Conservation (phyloP, 2,329 filamentous ascomycete species). For the Blastomyces percursus region DNA sequence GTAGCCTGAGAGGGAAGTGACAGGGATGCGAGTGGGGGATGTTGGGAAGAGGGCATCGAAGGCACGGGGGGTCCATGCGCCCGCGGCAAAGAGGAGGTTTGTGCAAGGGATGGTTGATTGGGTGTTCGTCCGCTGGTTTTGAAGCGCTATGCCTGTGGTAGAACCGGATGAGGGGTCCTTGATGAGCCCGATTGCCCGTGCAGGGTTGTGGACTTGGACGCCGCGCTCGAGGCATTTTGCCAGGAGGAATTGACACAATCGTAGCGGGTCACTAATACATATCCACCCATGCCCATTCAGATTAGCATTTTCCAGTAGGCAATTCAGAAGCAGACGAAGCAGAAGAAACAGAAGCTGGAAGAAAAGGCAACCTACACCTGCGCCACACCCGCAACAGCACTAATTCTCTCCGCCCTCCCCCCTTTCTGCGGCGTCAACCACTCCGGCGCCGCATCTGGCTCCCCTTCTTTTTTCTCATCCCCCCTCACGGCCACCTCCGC, state of each 20-base stretch:
- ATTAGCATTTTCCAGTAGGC: neutral
- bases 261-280: conserved; percentile 49
- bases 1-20: conserved; percentile 57
- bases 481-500: conserved; percentile 40
- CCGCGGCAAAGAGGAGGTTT: conserved; percentile 55
- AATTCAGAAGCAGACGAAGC: neutral
- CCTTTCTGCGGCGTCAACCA: conserved; percentile 51
- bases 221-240: conserved; percentile 46
- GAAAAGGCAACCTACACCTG: conserved; percentile 45
- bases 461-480: conserved; percentile 25
- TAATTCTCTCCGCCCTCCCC: conserved; percentile 51
- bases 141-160: conserved; percentile 44
- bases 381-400: conserved; percentile 49
- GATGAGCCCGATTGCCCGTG: conserved; percentile 43
- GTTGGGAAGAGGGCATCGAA: conserved; percentile 54
- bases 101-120: conserved; percentile 45
- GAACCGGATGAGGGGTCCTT: conserved; percentile 39
- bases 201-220: conserved; percentile 56
- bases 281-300: neutral
- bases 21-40: conserved; percentile 43
- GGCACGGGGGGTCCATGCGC: conserved; percentile 60
- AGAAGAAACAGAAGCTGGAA: neutral
- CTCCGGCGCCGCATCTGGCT: conserved; percentile 30
- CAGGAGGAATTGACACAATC: conserved; percentile 56
- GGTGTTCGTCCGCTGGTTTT: conserved; percentile 26